Conservation (phyloP, 176 grass and related monocot genomes). For the Areca catechu region DNA sequence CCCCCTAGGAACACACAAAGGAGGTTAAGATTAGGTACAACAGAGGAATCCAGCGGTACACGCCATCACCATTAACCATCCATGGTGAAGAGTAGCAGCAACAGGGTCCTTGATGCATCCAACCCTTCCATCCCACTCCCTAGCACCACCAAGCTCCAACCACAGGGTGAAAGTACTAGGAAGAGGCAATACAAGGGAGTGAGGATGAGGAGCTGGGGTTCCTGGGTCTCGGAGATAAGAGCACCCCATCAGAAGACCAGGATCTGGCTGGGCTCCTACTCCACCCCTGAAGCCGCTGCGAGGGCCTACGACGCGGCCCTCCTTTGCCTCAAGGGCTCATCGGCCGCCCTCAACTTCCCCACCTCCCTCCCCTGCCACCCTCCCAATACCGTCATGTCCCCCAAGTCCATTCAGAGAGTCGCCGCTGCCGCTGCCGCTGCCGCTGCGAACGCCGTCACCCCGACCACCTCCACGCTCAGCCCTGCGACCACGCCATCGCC, state of each 20-base stretch:
- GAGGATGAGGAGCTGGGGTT: constrained; percentile 14
- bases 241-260: constrained; percentile 19
- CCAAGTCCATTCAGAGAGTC: too few relatives aligned
- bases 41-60: background rate
- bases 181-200: constrained; percentile 28
- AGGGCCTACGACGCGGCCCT: constrained; percentile 17
- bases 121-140: too few relatives aligned
- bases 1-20: background rate
- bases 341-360: constrained; percentile 77
- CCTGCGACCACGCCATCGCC: too few relatives aligned
- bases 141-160: background rate
- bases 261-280: constrained; percentile 18
- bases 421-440: too few relatives aligned
- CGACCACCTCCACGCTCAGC: too few relatives aligned
- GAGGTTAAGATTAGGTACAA: too few relatives aligned
- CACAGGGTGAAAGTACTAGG: background rate
- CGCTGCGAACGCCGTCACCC: too few relatives aligned
- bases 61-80: constrained; percentile 5
- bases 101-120: background rate
- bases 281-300: constrained; percentile 14
- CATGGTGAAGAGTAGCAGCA: constrained; percentile 51
- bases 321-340: constrained; percentile 9
- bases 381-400: background rate
- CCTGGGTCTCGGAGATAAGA: constrained; percentile 14
- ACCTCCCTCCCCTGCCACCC: constrained; percentile 31